Base-by-base conservation (phyloP, 805 yeast genomes). In the Pichia paraexigua region DNA sequence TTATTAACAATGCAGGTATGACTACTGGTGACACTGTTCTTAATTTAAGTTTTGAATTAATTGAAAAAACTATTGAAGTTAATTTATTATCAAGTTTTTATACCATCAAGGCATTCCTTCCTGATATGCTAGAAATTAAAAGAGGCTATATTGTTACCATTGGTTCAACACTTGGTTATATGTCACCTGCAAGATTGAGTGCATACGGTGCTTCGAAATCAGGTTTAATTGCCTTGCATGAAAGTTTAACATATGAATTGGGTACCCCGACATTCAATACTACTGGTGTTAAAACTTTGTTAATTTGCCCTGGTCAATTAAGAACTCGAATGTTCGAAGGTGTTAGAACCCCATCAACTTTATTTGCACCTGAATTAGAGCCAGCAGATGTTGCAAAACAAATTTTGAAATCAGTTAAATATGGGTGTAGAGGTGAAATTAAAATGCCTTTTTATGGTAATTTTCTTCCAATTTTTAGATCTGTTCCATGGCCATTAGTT, bases 171-270 rank as follows among this genome's bases (percentile, higher is more conserved):
- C 71, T 92, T 50, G 97, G 97, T 0, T 82, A 84, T 56, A 75
- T 87, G 73, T 77, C 94, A 0, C 97, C 97, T 0, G 91, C 95
- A 11, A 73, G 85, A 22, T 72, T 88, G 52, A 71, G 83, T 44
- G 86, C 86, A 0, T 92, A 92, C 62, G 96, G 96, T 0, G 96
- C 97, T 0, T 79, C 95, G 17, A 92, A 92, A 64, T 83, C 95
- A 0, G 97, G 95, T 0, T 67, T 88, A 28, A 79, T 92, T 48
- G 90, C 92, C 0, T 68, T 90, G 42, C 97, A 91, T 63, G 95
- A 87, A 63, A 82, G 92, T 0, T 68, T 92, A 37, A 79, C 86
- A 0, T 80, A 79, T 60, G 94, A 86, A 64, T 62, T 86, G 28
- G 83, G 85, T 0, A 73, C 78, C 0, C 77, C 80, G 0, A 66